Conservation (phyloP, 805 yeast genomes). For the Clavispora carvajalis region DNA sequence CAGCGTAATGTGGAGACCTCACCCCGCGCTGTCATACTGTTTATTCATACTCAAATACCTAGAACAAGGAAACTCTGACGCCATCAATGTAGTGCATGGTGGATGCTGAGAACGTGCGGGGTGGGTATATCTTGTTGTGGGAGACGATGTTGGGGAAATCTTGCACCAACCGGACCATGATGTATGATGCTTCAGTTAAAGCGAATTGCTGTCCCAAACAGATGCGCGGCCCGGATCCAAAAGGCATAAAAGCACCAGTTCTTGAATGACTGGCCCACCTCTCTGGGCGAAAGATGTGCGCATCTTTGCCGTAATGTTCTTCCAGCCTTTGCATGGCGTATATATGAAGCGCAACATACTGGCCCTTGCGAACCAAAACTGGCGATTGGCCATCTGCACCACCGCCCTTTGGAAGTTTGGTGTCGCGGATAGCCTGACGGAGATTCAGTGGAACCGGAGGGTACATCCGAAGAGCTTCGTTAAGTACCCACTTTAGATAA, state of each 20-base stretch:
- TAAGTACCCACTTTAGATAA: conserved; percentile 41
- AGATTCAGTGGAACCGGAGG: conserved; percentile 49
- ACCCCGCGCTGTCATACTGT: not conserved
- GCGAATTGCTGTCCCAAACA: conserved; percentile 15
- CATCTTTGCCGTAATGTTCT: conserved; percentile 9
- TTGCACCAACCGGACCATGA: conserved; percentile 7
- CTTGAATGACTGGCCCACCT: conserved; percentile 8
- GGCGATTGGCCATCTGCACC: conserved; percentile 35
- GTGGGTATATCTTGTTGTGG: conserved; percentile 5
- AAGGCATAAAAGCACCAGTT: conserved; percentile 11
- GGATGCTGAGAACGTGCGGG: conserved; percentile 5
- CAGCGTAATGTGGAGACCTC: not conserved
- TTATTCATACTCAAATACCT: not conserved
- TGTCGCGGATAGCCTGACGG: conserved; percentile 40
- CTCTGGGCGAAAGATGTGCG: conserved; percentile 11
- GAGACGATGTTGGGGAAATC: conserved; percentile 3
- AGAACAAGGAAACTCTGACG: conserved; percentile 1
- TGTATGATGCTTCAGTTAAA: conserved; percentile 13
- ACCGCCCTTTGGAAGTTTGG: conserved; percentile 48
- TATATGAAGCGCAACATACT: conserved; percentile 8
- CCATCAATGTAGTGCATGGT: conserved; percentile 9
- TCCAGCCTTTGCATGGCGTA: conserved; percentile 10
- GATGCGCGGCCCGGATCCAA: conserved; percentile 11
- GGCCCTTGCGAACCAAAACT: conserved; percentile 17
- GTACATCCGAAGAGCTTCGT: conserved; percentile 45